Evolutionary conservation across 2,329 filamentous ascomycete species (phyloP), one percentile per base, ranked within the genome.

Genomic region (Apiospora malaysiana): DNA sequence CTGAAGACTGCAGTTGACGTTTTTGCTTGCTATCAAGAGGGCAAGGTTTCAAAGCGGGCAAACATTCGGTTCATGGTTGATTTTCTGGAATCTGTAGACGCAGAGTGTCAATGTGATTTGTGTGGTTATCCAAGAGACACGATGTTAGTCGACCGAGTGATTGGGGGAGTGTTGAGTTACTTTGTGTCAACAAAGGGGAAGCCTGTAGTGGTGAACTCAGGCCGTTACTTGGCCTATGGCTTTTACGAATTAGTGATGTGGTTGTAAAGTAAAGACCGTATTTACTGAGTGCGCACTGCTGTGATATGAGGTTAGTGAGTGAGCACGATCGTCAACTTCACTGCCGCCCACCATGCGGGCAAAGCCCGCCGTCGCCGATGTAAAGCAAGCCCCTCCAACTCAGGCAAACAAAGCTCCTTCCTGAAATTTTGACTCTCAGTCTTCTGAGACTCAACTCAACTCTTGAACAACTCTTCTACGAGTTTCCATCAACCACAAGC

Each of bases 161-260:
- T n/a, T n/a, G n/a, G n/a, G n/a, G n/a, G n/a, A n/a, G n/a, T n/a
- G 32, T 32, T 32, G 6, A 32, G 32, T 32, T 32, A 32, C 32
- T 32, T 6, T 32, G 3, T 32, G 32, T 6, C 32, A 32, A 32
- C 6, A 32, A 32, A 32, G 32, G 32, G 32, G 56, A 10, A 21
- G 27, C 18, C 10, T 59, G 27, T 21, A 59, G 8, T 8, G 9
- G 18, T 59, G 18, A 8, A 40, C 2, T n/a, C 37, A 21, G 27
- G 18, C 16, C 12, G 8, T 14, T 18, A 7, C 2, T n/a, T n/a
- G 8, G 1, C 18, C 1, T 4, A 0, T 4, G 8, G 3, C 8
- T 40, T 40, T n/a, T 1, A 21, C 12, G 25, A 27, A 10, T 4
- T 5, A 14, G 18, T 40, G 9, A 21, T 14, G 27, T 4, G 4